Percentiles rank a stretch among this genome's conserved stretches.
Evolutionary conservation across 805 yeast species (phyloP).

Genomic region (Sugiyamaella chiloensis): DNA sequence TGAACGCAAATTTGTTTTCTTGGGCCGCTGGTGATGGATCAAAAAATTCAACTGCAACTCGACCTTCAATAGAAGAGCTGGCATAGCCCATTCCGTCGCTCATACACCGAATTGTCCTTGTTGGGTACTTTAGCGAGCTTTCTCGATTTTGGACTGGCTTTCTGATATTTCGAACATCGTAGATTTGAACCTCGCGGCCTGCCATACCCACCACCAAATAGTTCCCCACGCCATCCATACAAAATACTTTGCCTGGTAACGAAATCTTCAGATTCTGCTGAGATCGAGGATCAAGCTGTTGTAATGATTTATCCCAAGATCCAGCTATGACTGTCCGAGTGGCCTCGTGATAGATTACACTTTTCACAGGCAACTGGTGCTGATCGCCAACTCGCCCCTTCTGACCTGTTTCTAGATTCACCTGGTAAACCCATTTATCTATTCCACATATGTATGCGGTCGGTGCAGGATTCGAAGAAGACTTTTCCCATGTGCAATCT

Average conservation of each 20-base stretch:
- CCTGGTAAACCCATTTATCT: conserved; percentile 51
- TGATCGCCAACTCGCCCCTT: conserved; percentile 26
- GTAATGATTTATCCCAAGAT: conserved; percentile 59
- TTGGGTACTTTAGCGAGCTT: conserved; percentile 65
- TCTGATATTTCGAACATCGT: conserved; percentile 49
- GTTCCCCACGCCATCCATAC: conserved; percentile 54
- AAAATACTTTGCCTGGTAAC: conserved; percentile 51
- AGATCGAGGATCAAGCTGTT: conserved; percentile 44
- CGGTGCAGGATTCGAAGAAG: conserved; percentile 5
- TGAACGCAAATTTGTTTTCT: conserved; percentile 64
- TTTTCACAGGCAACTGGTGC: conserved; percentile 44
- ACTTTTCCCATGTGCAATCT: conserved; percentile 30
- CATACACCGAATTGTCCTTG: conserved; percentile 52
- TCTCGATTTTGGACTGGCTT: conserved; percentile 52
- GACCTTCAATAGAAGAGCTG: conserved; percentile 73
- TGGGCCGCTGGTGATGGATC: conserved; percentile 45
- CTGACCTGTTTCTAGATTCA: conserved; percentile 49
- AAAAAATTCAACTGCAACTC: conserved; percentile 71
- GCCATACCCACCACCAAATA: conserved; percentile 54
- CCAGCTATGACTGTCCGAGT: conserved; percentile 47
- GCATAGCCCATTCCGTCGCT: conserved; percentile 59
- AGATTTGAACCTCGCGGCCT: conserved; percentile 51
- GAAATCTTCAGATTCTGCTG: conserved; percentile 19
- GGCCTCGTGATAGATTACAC: conserved; percentile 30
- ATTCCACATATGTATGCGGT: conserved; percentile 47